Percentiles rank a stretch among this genome's conserved stretches.
Conservation (phyloP, 2,329 filamentous ascomycete genomes). For the Trichothecium roseum region DNA sequence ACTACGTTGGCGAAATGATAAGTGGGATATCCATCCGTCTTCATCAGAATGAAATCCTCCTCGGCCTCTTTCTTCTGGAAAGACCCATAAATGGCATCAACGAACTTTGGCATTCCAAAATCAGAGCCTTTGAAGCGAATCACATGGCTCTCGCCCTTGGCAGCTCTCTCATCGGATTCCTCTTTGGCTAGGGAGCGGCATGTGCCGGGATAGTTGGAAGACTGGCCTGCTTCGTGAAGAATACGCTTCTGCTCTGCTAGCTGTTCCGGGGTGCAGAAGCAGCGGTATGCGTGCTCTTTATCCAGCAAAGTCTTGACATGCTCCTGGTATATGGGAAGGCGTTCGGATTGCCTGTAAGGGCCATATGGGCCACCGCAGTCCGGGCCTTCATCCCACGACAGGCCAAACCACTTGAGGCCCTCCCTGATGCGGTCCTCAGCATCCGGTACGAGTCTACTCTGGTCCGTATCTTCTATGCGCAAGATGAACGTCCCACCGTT, state of each 20-base stretch:
- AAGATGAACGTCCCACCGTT: conserved; percentile 76
- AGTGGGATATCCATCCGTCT: conserved; percentile 84
- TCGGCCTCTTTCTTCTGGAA: conserved; percentile 45
- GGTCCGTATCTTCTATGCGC: conserved; percentile 91
- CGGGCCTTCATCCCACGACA: conserved; percentile 93
- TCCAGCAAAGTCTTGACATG: conserved; percentile 61
- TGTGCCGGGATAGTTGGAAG: conserved; percentile 45
- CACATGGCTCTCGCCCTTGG: conserved; percentile 60
- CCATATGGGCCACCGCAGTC: conserved; percentile 71
- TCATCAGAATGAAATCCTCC: conserved; percentile 84
- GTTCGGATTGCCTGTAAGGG: conserved; percentile 83
- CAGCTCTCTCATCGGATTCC: conserved; percentile 62
- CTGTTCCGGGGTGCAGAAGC: conserved; percentile 73
- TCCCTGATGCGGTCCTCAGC: conserved; percentile 69
- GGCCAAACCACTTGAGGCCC: conserved; percentile 79
- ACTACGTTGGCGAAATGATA: conserved; percentile 97
- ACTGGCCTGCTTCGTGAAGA: conserved; percentile 40
- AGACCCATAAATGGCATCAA: conserved; percentile 70
- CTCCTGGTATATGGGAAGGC: conserved; percentile 60
- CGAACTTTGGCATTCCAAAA: conserved; percentile 49
- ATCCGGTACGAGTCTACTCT: conserved; percentile 72
- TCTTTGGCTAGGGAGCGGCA: conserved; percentile 57
- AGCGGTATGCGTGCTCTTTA: conserved; percentile 73
- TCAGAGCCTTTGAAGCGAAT: conserved; percentile 60
- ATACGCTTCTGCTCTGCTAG: conserved; percentile 56